Evolutionary conservation across 768 basidiomycete genomes (phyloP), one percentile per base, ranked within the genome.

Genomic region (Strobilomyces confusus): DNA sequence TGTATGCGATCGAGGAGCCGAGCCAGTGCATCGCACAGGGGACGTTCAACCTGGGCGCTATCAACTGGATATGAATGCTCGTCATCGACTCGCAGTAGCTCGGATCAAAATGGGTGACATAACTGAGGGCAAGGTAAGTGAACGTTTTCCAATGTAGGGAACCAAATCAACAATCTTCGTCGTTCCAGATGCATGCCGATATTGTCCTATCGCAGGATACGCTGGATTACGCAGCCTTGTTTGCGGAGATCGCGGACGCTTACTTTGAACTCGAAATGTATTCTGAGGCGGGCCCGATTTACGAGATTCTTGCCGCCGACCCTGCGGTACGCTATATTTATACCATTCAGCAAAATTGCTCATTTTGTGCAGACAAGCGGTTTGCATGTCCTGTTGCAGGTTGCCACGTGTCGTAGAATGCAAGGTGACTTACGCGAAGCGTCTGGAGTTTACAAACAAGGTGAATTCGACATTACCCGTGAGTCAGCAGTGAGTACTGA

Each of bases 221-320:
- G 0, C 63, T 82, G 4, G 85, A 92, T 58, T 92, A 92, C 58
- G 83, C 87, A 0, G 80, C 84, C 1, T 73, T 94, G 5, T 93
- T 92, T 61, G 77, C 75, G 0, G 92, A 95, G 62, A 85, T 95
- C 32, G 94, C 89, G 0, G 90, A 92, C 58, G 89, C 89, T 0
- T 89, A 88, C 64, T 87, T 86, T 62, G 62, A 63, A 36, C 75
- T 80, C 9, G 83, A 84, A 56, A 72, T 90, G 74, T 92, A 84
- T 70, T 81, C 80, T 0, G 84, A 90, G 47, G 95, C 95, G 0
- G 75, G 84, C 23, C 83, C 83, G 0, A 86, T 92, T 42, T 95
- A 92, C 62, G 88, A 89, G 64, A 73, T 81, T 11, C 78, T 95
- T 20, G 87, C 90, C 17, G 80, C 80, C 9, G 82, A 88, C 64